These are phyloP conservation scores for Hypoxylon sp. DNA, from an alignment of 2,329 filamentous ascomycete genomes.

Conservation along the genomic window DNA sequence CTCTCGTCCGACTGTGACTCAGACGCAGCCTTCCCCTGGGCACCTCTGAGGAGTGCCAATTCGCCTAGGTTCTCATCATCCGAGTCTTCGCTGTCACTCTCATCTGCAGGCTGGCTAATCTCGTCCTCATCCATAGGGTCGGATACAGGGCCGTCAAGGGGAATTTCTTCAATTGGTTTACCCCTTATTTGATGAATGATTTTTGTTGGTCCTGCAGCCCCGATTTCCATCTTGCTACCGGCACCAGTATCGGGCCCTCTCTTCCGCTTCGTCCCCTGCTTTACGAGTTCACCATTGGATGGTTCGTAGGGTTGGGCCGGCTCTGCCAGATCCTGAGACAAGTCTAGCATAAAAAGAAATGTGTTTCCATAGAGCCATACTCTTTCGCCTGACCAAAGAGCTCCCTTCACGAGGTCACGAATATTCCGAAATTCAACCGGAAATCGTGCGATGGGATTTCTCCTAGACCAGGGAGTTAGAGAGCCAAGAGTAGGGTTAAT, in stretches of 20 bases:
- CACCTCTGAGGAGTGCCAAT: slow-evolving; percentile 51
- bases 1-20: slow-evolving; percentile 42
- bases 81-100: slow-evolving; percentile 55
- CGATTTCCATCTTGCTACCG: slow-evolving; percentile 66
- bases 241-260: slow-evolving; percentile 67
- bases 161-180: slow-evolving; percentile 48
- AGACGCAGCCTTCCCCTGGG: slow-evolving; percentile 50
- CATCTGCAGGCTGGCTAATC: slow-evolving; percentile 48
- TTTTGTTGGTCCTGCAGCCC: slow-evolving; percentile 55
- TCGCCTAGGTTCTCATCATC: slow-evolving; percentile 56
- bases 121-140: slow-evolving; percentile 54
- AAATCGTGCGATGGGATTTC: slow-evolving; percentile 82
- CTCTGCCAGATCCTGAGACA: slow-evolving; percentile 76
- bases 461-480: slow-evolving; percentile 86
- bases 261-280: slow-evolving; percentile 68
- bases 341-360: slow-evolving; percentile 94
- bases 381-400: slow-evolving; percentile 83
- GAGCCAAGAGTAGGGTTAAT: slow-evolving; percentile 84
- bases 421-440: slow-evolving; percentile 81
- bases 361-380: slow-evolving; percentile 89
- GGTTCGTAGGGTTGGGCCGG: slow-evolving; percentile 50
- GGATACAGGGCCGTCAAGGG: slow-evolving; percentile 46
- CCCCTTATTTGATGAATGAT: slow-evolving; percentile 47
- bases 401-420: slow-evolving; percentile 85
- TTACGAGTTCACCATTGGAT: slow-evolving; percentile 51